phyloP scores from a whole-genome alignment of 2,329 filamentous ascomycete genomes.

The Cladorrhinum sp. region DNA sequence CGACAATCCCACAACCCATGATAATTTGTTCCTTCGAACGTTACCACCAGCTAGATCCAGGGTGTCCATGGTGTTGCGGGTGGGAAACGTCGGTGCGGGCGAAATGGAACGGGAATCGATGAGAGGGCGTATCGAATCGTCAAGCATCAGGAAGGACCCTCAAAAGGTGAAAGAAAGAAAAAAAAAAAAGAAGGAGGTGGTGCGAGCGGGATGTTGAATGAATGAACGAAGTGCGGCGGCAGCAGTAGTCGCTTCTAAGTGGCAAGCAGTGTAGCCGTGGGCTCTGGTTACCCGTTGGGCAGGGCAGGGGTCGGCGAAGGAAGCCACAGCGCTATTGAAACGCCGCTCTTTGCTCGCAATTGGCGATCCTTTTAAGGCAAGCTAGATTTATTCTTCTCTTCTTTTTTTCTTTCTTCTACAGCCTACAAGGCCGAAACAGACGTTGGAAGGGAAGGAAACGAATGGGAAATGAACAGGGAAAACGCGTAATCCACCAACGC shows the following conservation, averaged over 20 bases:
- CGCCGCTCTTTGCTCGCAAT: neutral
- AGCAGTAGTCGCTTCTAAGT: conserved; percentile 3
- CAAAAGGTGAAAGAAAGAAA: neutral
- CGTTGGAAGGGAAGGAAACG: neutral
- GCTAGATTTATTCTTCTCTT: neutral
- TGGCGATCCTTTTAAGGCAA: neutral
- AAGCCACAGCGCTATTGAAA: conserved; percentile 3
- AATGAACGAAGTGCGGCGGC: conserved; percentile 1
- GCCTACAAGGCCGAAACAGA: neutral
- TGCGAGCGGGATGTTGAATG: neutral
- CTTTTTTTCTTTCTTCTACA: neutral
- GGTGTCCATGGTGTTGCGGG: conserved; percentile 22
- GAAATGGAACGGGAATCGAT: conserved; percentile 23
- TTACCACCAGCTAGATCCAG: conserved; percentile 15
- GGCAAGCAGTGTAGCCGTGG: neutral
- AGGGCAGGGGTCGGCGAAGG: conserved; percentile 2
- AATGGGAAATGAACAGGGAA: neutral
- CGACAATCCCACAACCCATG: conserved; percentile 51
- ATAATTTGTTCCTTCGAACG: conserved; percentile 26
- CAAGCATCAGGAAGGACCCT: conserved; percentile 26
- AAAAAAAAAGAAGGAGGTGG: conserved; percentile 1
- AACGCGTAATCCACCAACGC: neutral
- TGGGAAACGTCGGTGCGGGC: conserved; percentile 17
- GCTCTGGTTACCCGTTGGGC: neutral
- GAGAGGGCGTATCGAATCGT: conserved; percentile 28